Base-by-base conservation (phyloP, 1,284 basidiomycete genomes). In the Puccinia horiana region DNA sequence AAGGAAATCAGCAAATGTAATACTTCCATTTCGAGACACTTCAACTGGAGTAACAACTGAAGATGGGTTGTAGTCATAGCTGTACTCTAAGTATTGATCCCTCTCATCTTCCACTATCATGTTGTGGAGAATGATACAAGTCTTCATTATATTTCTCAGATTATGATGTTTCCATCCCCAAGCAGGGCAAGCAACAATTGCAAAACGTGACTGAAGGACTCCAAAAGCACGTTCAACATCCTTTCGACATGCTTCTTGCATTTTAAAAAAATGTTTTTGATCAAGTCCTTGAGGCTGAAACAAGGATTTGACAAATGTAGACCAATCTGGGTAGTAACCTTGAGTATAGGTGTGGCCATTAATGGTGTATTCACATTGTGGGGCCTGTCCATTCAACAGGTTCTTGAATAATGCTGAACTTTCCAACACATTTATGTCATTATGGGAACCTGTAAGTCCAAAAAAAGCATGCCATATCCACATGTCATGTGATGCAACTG, bases 391-490 rank as follows among this genome's bases (percentile, higher is more conserved):
- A 23, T 32, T 61, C 29, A 37, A 23, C 5, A 76, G 32, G 29
- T 61, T 56, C n/a, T 56, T 26, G 56, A 76, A 76, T 23, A 76
- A 26, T 16, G 49, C 9, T 29, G 52, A 40, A 12, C 16, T 18
- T 20, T 76, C 73, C 29, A 12, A 20, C n/a, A n/a, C n/a, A n/a
- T n/a, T n/a, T n/a, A n/a, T n/a, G n/a, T n/a, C n/a, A n/a, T n/a
- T n/a, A n/a, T n/a, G n/a, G n/a, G n/a, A n/a, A n/a, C n/a, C n/a
- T n/a, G n/a, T n/a, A n/a, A n/a, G n/a, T n/a, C 58, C 4, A 32
- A 37, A 12, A 29, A 63, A 63, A 63, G 54, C 14, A 61, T 76
- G 29, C 74, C 74, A 76, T 2, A 76, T 49, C 72, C 72, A 74
- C 49, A 74, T n/a, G 35, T 74, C 40, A n/a, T 47, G 1, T 32